phyloP scores from a whole-genome alignment of 2,329 filamentous ascomycete genomes.

The Verticillium albo-atrum region DNA sequence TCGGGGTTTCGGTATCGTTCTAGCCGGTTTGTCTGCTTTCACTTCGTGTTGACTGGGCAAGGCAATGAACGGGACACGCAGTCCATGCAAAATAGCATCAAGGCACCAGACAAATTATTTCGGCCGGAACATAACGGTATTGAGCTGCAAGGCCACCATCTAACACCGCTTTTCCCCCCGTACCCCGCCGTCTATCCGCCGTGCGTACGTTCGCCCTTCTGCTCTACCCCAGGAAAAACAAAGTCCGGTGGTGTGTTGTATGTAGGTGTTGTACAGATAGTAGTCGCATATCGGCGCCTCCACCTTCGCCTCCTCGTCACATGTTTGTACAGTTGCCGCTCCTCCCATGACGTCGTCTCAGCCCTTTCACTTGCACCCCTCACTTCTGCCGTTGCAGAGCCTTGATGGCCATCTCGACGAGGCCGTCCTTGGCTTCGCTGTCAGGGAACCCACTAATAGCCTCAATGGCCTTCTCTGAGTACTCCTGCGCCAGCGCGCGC shows the following conservation, averaged over 20 bases:
- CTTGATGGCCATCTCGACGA: slow-evolving; percentile 92
- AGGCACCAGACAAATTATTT: neutral
- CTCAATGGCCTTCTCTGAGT: slow-evolving; percentile 79
- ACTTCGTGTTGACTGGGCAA: slow-evolving; percentile 21
- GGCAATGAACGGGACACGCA: slow-evolving; percentile 41
- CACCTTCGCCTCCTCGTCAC: neutral
- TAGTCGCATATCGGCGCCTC: neutral
- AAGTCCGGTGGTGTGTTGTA: neutral
- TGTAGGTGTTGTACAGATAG: neutral
- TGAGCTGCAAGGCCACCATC: neutral
- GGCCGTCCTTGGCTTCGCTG: slow-evolving; percentile 88
- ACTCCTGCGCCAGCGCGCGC: slow-evolving; percentile 82
- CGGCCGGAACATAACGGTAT: neutral
- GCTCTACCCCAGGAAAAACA: neutral
- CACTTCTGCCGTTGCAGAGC: slow-evolving; percentile 85
- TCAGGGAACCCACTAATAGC: slow-evolving; percentile 84
- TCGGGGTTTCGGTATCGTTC: neutral
- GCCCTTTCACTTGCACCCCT: neutral
- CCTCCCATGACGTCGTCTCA: neutral
- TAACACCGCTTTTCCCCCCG: neutral
- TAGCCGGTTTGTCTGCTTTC: neutral
- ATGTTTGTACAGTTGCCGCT: neutral
- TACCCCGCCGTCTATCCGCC: neutral
- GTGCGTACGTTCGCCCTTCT: neutral
- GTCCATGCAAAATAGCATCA: no score